These are phyloP conservation scores for Diaporthe amygdali DNA, from an alignment of 2,329 filamentous ascomycete species.

Conservation along the genomic window DNA sequence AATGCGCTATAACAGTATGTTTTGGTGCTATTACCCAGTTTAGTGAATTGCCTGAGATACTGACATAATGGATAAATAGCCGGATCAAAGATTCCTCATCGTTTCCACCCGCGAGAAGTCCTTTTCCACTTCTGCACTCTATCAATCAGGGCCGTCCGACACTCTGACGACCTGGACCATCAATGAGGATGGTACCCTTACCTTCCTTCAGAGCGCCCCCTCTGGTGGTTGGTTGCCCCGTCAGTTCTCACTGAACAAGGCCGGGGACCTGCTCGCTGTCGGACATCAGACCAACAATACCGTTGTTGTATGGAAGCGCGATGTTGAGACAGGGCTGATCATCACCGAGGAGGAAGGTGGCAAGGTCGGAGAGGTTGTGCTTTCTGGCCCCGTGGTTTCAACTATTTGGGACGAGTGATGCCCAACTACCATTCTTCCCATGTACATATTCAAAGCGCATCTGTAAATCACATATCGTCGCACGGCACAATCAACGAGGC, in stretches of 20 bases:
- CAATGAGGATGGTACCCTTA: constrained; percentile 55
- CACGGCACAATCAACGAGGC: neutral
- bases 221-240: constrained; percentile 70
- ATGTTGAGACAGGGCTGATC: constrained; percentile 64
- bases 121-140: constrained; percentile 49
- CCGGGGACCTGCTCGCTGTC: constrained; percentile 68
- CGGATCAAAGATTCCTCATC: constrained; percentile 64
- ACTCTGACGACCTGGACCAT: constrained; percentile 68
- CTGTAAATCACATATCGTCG: neutral
- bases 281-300: constrained; percentile 67
- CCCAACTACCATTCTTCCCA: neutral
- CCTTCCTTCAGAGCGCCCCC: constrained; percentile 60
- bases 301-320: constrained; percentile 65
- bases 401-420: constrained; percentile 28
- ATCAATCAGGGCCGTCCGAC: constrained; percentile 53
- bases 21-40: too few species aligned
- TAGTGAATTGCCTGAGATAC: neutral
- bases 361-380: constrained; percentile 26
- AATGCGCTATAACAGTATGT: constrained; percentile 29
- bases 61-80: neutral
- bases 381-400: constrained; percentile 27
- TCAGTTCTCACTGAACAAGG: constrained; percentile 70
- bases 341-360: constrained; percentile 31
- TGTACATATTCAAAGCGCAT: neutral
- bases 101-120: constrained; percentile 70